Conservation (phyloP, 2,329 filamentous ascomycete species). For the Phyllosticta paracitricarpa region DNA sequence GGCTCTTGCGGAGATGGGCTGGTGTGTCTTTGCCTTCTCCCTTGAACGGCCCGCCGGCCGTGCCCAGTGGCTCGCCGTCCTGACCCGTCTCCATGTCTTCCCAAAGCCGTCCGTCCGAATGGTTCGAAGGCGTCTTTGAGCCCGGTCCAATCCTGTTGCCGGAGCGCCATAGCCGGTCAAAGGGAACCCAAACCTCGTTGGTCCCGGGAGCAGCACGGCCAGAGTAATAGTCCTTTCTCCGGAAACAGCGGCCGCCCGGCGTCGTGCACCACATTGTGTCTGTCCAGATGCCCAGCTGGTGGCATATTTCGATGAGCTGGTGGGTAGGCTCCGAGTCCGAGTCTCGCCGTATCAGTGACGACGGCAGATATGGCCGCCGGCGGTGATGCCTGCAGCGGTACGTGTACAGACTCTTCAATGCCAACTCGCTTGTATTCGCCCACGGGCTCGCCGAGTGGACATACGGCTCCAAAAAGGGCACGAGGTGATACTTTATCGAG, state of each 20-base stretch:
- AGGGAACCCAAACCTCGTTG: constrained; percentile 52
- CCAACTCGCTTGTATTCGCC: constrained; percentile 35
- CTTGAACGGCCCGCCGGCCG: constrained; percentile 28
- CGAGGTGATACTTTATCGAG: constrained; percentile 54
- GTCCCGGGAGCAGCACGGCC: constrained; percentile 45
- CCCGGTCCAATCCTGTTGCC: constrained; percentile 45
- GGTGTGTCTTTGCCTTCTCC: constrained; percentile 46
- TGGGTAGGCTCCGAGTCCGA: constrained; percentile 52
- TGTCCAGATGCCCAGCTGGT: constrained; percentile 50
- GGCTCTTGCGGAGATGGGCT: constrained; percentile 44
- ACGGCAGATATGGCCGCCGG: constrained; percentile 48
- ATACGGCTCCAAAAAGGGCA: constrained; percentile 43
- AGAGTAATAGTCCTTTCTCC: constrained; percentile 47
- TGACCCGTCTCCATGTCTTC: constrained; percentile 45
- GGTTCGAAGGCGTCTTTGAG: constrained; percentile 21
- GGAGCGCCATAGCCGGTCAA: constrained; percentile 49
- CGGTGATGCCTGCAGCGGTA: constrained; percentile 55
- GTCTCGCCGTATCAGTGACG: constrained; percentile 45
- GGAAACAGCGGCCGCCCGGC: constrained; percentile 46
- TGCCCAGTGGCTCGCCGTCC: constrained; percentile 46
- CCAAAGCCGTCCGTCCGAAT: constrained; percentile 44
- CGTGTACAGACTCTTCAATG: constrained; percentile 50
- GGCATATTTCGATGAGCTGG: constrained; percentile 49
- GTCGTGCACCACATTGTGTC: constrained; percentile 53
- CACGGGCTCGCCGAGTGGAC: constrained; percentile 32